A percentile compares a stretch with the other conserved stretches of the same genome.
Evolutionary conservation across 2,329 filamentous ascomycete genomes (phyloP).

Genomic region (Fusarium guadeloupense): DNA sequence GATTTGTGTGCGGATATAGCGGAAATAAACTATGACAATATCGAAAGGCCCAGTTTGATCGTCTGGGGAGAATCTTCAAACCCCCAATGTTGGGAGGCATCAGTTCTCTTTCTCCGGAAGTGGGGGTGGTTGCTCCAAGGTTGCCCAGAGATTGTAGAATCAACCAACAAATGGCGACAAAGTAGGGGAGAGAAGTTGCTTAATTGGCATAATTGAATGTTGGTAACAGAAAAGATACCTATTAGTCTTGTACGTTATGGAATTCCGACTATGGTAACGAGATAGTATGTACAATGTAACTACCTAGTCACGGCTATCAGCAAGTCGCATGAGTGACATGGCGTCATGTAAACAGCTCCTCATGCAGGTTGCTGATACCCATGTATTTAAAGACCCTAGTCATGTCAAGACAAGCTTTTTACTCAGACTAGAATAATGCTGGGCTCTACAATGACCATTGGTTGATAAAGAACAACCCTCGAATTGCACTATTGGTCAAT

Average conservation of each 20-base stretch:
- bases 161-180: conserved; percentile 20
- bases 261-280: too few species aligned
- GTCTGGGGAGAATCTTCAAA: conserved; percentile 22
- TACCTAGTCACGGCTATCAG: too few species aligned
- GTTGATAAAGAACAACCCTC: too few species aligned
- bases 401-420: too few species aligned
- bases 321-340: too few species aligned
- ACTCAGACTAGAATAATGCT: too few species aligned
- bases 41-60: conserved; percentile 10
- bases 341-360: not conserved
- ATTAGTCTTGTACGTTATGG: too few species aligned
- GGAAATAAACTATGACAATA: conserved; percentile 2
- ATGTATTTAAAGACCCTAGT: too few species aligned
- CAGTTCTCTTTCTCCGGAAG: conserved; percentile 11
- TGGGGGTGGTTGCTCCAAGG: conserved; percentile 23
- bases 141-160: conserved; percentile 11
- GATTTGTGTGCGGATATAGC: conserved; percentile 14
- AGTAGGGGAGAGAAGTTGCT: conserved; percentile 13
- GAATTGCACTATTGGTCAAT: too few species aligned
- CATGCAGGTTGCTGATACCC: not conserved
- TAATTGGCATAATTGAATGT: not conserved
- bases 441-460: too few species aligned
- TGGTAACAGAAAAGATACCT: too few species aligned
- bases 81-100: conserved; percentile 15
- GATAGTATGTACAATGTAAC: too few species aligned